Evolutionary conservation across 1,284 basidiomycete genomes (phyloP), one percentile per base, ranked within the genome.

Genomic region (Trichosporon coremiiforme): DNA sequence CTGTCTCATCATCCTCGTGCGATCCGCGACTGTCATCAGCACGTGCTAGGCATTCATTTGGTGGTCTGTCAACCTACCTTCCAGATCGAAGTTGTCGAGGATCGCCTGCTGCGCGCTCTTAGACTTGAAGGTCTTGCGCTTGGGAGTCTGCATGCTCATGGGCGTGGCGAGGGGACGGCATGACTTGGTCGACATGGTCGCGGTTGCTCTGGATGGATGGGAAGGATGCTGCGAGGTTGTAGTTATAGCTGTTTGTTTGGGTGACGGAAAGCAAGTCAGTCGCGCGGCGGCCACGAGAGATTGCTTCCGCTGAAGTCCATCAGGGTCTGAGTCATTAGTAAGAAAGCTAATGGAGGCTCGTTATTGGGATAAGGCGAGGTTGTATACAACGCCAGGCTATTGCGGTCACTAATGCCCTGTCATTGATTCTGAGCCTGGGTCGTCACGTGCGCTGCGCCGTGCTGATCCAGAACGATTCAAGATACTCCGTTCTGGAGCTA

Each of bases 51-150:
- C n/a, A 25, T 22, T 9, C 64, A 36, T 12, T 10, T n/a, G n/a
- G n/a, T n/a, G n/a, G n/a, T n/a, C n/a, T n/a, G n/a, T n/a, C n/a
- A 10, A 76, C 82, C 47, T 67, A 83, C 83, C 78, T 73, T 84
- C 83, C 0, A 83, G 75, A 71, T 84, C 83, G 68, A 83, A 82
- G 74, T 84, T 84, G 35, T 83, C 82, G 38, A 84, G 71, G 45
- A 83, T 66, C 2, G 75, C 76, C 69, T 82, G 74, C 69, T 57
- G 55, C 55, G 55, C 55, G 15, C 79, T 82, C 45, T 69, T 29
- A 47, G 45, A 31, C 69, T 71, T 29, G 65, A 35, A 29, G 20
- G 45, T 29, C 66, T 72, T 71, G 12, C 66, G 69, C 53, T 70
- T 73, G 17, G 76, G 75, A 13, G 72, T 75, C 31, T 70, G 63